Evolutionary conservation across 2,329 filamentous ascomycete species (phyloP).

Genomic region (Monosporascus sp.): DNA sequence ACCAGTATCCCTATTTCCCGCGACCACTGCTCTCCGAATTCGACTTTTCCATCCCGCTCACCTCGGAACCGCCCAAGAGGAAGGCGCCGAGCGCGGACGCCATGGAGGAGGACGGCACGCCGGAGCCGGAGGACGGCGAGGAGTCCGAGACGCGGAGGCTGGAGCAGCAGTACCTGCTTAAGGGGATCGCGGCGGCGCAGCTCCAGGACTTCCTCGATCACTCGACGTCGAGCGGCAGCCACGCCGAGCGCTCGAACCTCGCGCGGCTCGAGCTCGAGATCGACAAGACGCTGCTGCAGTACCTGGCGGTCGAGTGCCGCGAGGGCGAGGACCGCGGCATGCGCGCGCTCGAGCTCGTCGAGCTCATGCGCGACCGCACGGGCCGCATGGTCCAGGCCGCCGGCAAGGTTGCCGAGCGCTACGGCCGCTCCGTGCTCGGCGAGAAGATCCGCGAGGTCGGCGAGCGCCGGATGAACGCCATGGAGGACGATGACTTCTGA

Average conservation of each 20-base stretch:
- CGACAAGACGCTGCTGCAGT: constrained; percentile 83
- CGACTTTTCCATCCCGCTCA: constrained; percentile 79
- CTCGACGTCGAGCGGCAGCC: constrained; percentile 53
- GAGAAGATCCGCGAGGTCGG: constrained; percentile 88
- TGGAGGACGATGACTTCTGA: constrained; percentile 37
- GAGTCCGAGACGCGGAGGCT: constrained; percentile 54
- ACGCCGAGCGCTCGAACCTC: constrained; percentile 61
- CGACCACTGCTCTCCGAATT: constrained; percentile 88
- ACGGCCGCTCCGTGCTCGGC: constrained; percentile 70
- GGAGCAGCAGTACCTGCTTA: constrained; percentile 77
- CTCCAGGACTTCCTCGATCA: constrained; percentile 64
- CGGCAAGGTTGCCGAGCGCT: constrained; percentile 80
- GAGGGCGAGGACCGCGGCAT: constrained; percentile 91
- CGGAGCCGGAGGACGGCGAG: constrained; percentile 26
- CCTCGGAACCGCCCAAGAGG: constrained; percentile 42
- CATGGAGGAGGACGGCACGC: constrained; percentile 25
- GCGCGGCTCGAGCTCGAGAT: constrained; percentile 73
- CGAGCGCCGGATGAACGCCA: constrained; percentile 53
- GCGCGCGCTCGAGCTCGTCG: constrained; percentile 88
- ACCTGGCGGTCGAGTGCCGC: constrained; percentile 84
- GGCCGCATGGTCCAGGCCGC: constrained; percentile 91
- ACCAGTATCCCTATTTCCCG: constrained; percentile 89
- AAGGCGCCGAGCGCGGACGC: constrained; percentile 28
- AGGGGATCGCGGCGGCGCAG: constrained; percentile 66
- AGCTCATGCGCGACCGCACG: constrained; percentile 74